Base-by-base conservation (phyloP, 1,284 basidiomycete genomes). In the Somion occarium region DNA sequence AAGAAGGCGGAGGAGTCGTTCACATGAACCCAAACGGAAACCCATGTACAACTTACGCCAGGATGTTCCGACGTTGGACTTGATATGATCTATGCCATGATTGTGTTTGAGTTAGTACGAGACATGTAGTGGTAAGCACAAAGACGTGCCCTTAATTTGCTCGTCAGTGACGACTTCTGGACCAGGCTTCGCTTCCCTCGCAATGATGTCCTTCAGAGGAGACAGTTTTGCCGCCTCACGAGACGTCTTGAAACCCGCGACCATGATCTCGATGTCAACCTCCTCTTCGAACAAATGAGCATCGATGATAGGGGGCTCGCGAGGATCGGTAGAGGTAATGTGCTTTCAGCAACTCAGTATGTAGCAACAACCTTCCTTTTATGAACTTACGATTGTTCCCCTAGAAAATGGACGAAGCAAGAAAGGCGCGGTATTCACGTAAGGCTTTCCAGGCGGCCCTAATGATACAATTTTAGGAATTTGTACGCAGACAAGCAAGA, bases 241-340 rank as follows among this genome's bases (percentile, higher is more conserved):
- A 26, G 38, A 20, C 22, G 74, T 77, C 56, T 82, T 82, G 56
- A 79, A 63, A 20, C 70, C 69, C 57, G 82, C 76, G 20, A 80
- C 64, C 46, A 79, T 59, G 11, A 75, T 61, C 38, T 72, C 64
- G 3, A 74, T 57, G 57, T 78, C 75, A 22, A 77, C 70, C 48
- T 69, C 64, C 39, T 75, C 64, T 45, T 73, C 73, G 58, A 79
- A 77, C 60, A 75, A 75, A 45, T 69, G 69, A 38, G 78, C 75
- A 55, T 80, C 73, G 23, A 79, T 66, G 19, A 64, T 64, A 0
- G 78, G 75, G 27, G 73, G 64, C 13, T 61, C 66, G 4, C 52
- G 44, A 0, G 75, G 74, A 57, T 79, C 68, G 34, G 56, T 58
- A 1, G 70, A 71, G 0, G 60, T 65, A 39, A 72, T 63, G 50